Percentiles rank a stretch among this genome's conserved stretches.
Conservation (phyloP, 2,329 filamentous ascomycete species). For the Elsinoe australis region DNA sequence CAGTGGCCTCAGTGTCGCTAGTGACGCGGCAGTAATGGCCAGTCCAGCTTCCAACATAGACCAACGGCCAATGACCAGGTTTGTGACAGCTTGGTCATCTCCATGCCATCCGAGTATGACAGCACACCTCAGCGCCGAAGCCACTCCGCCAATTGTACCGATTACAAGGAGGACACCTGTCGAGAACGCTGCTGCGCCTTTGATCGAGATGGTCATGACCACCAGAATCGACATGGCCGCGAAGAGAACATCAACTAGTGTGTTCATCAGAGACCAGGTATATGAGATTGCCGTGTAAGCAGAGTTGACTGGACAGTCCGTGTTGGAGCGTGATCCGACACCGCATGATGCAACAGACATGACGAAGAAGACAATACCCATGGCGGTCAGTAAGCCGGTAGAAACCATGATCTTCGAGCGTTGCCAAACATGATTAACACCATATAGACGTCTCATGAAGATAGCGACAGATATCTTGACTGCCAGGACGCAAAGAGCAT, state of each 20-base stretch:
- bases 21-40: neutral
- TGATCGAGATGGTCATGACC: neutral
- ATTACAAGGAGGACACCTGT: neutral
- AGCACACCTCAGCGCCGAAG: neutral
- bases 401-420: neutral
- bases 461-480: neutral
- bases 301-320: neutral
- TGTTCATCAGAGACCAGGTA: neutral
- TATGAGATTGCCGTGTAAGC: constrained; percentile 1
- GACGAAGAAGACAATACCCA: neutral
- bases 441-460: neutral
- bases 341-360: neutral
- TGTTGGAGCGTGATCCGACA: neutral
- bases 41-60: constrained; percentile 5
- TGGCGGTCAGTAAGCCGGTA: neutral
- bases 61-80: neutral
- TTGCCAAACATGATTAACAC: neutral
- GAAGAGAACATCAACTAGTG: neutral
- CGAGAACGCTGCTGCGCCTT: neutral
- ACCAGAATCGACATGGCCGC: neutral
- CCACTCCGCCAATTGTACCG: neutral
- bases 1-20: neutral
- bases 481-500: neutral
- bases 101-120: neutral
- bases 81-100: neutral